Conservation (phyloP, 2,329 filamentous ascomycete genomes). For the Tolypocladium tropicale region DNA sequence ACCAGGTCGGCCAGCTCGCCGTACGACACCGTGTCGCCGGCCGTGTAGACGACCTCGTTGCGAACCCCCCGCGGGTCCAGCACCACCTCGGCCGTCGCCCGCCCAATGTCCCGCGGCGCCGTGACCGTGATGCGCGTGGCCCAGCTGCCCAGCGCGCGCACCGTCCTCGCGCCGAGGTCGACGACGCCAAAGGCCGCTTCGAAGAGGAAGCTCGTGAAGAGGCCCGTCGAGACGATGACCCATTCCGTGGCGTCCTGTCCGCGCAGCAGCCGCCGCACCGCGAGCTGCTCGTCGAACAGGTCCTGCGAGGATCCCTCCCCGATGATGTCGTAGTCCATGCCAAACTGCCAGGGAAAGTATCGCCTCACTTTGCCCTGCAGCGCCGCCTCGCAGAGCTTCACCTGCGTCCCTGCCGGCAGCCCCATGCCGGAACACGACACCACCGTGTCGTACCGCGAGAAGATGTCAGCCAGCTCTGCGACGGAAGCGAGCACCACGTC, state of each 20-base stretch:
- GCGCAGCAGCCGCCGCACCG: slow-evolving; percentile 43
- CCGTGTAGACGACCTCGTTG: slow-evolving; percentile 43
- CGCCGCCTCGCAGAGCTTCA: slow-evolving; percentile 46
- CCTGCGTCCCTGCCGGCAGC: slow-evolving; percentile 41
- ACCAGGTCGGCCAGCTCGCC: slow-evolving; percentile 40
- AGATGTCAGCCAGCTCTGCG: slow-evolving; percentile 27
- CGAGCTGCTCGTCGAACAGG: slow-evolving; percentile 58
- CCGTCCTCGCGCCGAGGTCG: slow-evolving; percentile 27
- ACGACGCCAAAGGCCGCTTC: slow-evolving; percentile 53
- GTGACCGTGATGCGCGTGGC: slow-evolving; percentile 53
- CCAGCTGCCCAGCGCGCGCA: slow-evolving; percentile 51
- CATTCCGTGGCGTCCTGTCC: slow-evolving; percentile 39
- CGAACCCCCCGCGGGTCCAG: slow-evolving; percentile 24
- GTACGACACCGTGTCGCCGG: slow-evolving; percentile 54
- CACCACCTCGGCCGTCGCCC: slow-evolving; percentile 45
- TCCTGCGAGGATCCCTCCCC: slow-evolving; percentile 49
- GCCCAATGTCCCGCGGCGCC: slow-evolving; percentile 52
- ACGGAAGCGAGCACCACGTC: slow-evolving; percentile 30
- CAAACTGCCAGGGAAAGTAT: slow-evolving; percentile 66
- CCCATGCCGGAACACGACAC: slow-evolving; percentile 54
- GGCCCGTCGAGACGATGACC: slow-evolving; percentile 57
- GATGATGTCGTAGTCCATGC: slow-evolving; percentile 59
- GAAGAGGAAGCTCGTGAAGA: slow-evolving; percentile 65
- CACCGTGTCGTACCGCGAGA: slow-evolving; percentile 39
- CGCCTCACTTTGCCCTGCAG: slow-evolving; percentile 36